Conservation (phyloP, 2,329 filamentous ascomycete genomes). For the Beauveria bassiana region DNA sequence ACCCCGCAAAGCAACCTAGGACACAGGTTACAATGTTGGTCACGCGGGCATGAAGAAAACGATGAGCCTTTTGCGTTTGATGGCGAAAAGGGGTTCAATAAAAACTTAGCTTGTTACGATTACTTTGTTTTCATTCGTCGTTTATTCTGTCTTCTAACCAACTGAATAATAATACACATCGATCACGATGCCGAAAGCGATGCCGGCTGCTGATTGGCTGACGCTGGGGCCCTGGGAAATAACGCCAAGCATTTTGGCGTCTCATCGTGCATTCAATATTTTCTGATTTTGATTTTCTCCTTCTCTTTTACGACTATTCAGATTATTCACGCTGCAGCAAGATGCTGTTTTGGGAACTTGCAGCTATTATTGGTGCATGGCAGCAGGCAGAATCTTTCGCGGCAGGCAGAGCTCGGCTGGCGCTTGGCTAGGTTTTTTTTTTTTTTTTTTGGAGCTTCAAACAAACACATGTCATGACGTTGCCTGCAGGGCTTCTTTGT, state of each 20-base stretch:
- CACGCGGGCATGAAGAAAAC: neutral
- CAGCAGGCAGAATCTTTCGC: neutral
- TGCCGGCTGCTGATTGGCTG: neutral
- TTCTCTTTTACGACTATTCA: neutral
- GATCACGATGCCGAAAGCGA: neutral
- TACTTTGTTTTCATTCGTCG: too few species aligned
- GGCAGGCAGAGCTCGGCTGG: neutral
- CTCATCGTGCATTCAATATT: neutral
- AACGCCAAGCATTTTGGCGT: conserved; percentile 10
- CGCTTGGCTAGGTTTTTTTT: neutral
- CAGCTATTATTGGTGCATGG: neutral
- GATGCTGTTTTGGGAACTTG: too few species aligned
- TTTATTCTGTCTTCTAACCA: too few species aligned
- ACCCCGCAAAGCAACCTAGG: neutral
- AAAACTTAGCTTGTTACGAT: too few species aligned
- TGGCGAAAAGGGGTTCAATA: neutral
- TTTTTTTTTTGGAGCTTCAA: neutral
- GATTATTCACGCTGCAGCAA: too few species aligned
- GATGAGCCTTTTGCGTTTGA: neutral
- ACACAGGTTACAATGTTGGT: neutral
- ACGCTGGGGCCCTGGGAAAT: neutral
- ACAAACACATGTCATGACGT: neutral
- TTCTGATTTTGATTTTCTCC: neutral
- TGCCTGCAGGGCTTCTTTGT: too few species aligned
- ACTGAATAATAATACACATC: too few species aligned